phyloP scores from a whole-genome alignment of 1,284 basidiomycete genomes.

The Malassezia vespertilionis region DNA sequence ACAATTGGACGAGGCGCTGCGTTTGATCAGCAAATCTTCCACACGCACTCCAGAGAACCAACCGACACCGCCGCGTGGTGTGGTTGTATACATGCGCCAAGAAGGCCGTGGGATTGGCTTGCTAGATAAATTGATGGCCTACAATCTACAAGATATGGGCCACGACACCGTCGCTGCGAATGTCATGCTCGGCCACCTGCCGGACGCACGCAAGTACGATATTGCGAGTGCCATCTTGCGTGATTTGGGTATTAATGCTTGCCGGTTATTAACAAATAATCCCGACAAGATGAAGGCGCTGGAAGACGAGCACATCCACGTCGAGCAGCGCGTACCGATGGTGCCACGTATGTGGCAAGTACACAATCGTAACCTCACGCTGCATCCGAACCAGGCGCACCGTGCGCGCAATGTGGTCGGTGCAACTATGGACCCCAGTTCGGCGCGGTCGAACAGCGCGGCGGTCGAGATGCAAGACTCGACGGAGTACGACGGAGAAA shows the following conservation, averaged over 20 bases:
- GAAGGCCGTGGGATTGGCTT: constrained; percentile 98
- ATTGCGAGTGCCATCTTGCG: constrained; percentile 78
- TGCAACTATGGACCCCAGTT: too few relatives aligned
- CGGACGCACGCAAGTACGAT: constrained; percentile 87
- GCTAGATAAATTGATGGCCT: constrained; percentile 88
- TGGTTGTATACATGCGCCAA: constrained; percentile 89
- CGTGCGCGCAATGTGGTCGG: too few relatives aligned
- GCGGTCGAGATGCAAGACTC: too few relatives aligned
- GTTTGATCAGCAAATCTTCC: constrained; percentile 58
- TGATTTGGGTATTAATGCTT: constrained; percentile 66
- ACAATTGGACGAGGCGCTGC: constrained; percentile 90
- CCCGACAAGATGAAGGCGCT: constrained; percentile 89
- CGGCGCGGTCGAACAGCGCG: too few relatives aligned
- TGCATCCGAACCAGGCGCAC: too few relatives aligned
- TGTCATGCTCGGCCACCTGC: constrained; percentile 81
- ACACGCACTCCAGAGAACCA: not conserved
- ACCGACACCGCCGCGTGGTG: constrained; percentile 53
- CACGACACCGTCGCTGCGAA: constrained; percentile 98
- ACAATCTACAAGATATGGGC: constrained; percentile 94
- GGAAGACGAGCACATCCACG: constrained; percentile 66
- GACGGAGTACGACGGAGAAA: too few relatives aligned
- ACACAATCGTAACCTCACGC: too few relatives aligned
- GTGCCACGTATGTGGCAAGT: constrained; percentile 84
- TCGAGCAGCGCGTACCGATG: constrained; percentile 83
- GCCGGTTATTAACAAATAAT: constrained; percentile 83